A percentile compares a stretch with the other conserved stretches of the same genome.
Evolutionary conservation across 2,329 filamentous ascomycete genomes (phyloP).

Genomic region (Leptographium radiaticola): DNA sequence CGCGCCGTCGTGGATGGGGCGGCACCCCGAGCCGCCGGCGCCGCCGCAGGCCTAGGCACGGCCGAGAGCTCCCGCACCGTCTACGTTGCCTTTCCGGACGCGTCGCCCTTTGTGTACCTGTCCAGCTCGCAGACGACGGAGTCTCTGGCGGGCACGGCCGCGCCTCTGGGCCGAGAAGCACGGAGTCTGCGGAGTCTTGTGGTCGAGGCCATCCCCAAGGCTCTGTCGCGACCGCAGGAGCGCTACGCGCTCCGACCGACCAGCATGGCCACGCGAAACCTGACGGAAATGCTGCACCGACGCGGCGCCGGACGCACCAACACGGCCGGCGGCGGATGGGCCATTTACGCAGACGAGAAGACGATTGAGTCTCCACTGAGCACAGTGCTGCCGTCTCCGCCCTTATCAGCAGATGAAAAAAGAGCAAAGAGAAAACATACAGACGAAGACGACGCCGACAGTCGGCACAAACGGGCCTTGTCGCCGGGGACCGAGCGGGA

Average conservation of each 20-base stretch:
- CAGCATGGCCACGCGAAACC: slow-evolving; percentile 55
- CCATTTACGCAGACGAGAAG: slow-evolving; percentile 58
- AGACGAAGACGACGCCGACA: neutral
- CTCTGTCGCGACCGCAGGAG: slow-evolving; percentile 60
- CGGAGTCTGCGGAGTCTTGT: slow-evolving; percentile 58
- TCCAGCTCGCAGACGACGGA: slow-evolving; percentile 30
- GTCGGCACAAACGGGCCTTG: slow-evolving; percentile 12
- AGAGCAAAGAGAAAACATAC: slow-evolving; percentile 9
- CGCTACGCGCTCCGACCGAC: slow-evolving; percentile 58
- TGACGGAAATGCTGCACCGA: slow-evolving; percentile 55
- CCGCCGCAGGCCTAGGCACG: slow-evolving; percentile 18
- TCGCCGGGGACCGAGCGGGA: slow-evolving; percentile 17
- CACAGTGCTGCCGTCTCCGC: slow-evolving; percentile 31
- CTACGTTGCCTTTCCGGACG: slow-evolving; percentile 72
- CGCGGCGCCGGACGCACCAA: slow-evolving; percentile 59
- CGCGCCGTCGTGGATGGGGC: slow-evolving; percentile 27
- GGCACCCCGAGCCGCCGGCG: neutral
- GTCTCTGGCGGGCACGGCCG: neutral
- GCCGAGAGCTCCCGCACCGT: slow-evolving; percentile 59
- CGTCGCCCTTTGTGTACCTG: slow-evolving; percentile 61
- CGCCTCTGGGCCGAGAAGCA: slow-evolving; percentile 30
- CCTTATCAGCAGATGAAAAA: slow-evolving; percentile 26
- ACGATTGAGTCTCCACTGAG: slow-evolving; percentile 42
- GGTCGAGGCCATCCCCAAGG: slow-evolving; percentile 68
- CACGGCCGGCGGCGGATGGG: slow-evolving; percentile 64